Evolutionary conservation across 192 early-diverging fungal genomes (phyloP).

Genomic region (Coemansia sp.): DNA sequence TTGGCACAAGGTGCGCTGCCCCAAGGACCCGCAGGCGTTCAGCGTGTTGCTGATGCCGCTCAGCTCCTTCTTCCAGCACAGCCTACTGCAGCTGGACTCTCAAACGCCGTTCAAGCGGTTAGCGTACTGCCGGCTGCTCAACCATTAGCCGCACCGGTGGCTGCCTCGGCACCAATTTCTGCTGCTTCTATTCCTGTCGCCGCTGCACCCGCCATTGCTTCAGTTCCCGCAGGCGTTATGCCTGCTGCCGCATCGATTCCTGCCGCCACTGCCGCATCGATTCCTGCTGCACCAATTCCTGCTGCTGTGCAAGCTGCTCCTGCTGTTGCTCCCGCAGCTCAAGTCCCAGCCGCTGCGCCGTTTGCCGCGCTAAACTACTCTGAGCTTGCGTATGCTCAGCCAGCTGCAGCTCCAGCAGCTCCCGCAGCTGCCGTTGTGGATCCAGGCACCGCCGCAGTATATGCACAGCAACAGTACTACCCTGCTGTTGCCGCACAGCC

Average conservation of each 20-base stretch:
- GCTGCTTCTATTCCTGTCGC: neutral
- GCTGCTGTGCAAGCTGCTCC: neutral
- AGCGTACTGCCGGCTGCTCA: neutral
- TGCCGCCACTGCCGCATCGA: neutral
- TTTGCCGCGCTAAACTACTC: slow-evolving; percentile 17
- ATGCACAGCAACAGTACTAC: slow-evolving; percentile 42
- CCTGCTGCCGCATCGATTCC: neutral
- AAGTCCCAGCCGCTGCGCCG: neutral
- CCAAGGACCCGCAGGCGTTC: slow-evolving; percentile 6
- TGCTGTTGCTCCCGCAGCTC: slow-evolving; percentile 2
- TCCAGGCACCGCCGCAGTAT: slow-evolving; percentile 11
- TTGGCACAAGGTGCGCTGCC: slow-evolving; percentile 3
- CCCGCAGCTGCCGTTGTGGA: slow-evolving; percentile 7
- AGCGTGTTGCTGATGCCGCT: slow-evolving; percentile 31
- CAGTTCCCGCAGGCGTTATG: neutral
- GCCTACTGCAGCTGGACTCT: slow-evolving; percentile 17
- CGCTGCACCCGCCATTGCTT: neutral
- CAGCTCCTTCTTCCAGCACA: slow-evolving; percentile 33
- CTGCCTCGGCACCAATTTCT: slow-evolving; percentile 7
- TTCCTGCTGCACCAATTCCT: neutral
- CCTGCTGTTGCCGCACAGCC: slow-evolving; percentile 24
- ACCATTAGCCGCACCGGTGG: neutral
- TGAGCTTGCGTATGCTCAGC: slow-evolving; percentile 20
- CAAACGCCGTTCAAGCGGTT: slow-evolving; percentile 22
- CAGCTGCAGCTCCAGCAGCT: slow-evolving; percentile 4